Evolutionary conservation across 2,329 filamentous ascomycete species (phyloP).

Genomic region (Aureobasidium subglaciale): DNA sequence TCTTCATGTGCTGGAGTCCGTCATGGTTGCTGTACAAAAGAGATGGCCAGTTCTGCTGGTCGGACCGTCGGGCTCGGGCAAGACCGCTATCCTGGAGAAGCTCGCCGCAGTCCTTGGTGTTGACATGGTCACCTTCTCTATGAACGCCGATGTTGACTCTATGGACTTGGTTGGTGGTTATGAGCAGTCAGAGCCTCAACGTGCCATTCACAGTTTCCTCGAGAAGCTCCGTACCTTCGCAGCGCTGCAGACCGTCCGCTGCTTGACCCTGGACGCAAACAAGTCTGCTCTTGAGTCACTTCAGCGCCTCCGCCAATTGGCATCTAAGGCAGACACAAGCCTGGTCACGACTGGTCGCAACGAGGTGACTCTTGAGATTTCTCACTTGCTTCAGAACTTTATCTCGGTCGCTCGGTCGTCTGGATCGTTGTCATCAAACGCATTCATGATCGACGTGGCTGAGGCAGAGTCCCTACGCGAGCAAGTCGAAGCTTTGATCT

Average conservation of each 20-base stretch:
- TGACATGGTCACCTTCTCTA: conserved; percentile 69
- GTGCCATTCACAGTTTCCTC: conserved; percentile 59
- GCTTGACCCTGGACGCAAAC: not conserved
- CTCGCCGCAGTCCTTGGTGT: conserved; percentile 74
- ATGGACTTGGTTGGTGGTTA: conserved; percentile 97
- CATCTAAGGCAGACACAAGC: conserved; percentile 3
- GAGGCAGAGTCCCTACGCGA: conserved; percentile 33
- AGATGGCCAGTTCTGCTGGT: conserved; percentile 85
- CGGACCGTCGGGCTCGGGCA: conserved; percentile 78
- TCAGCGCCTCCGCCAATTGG: not conserved
- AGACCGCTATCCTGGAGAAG: conserved; percentile 71
- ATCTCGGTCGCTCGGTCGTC: not conserved
- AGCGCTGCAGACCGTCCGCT: not conserved
- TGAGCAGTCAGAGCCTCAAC: conserved; percentile 80
- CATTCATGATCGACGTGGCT: not conserved
- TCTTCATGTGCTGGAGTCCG: conserved; percentile 70
- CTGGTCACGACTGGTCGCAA: conserved; percentile 3
- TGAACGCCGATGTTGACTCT: conserved; percentile 93
- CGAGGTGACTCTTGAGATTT: not conserved
- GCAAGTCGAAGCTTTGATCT: conserved; percentile 45
- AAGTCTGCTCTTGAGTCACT: not conserved
- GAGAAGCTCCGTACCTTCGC: conserved; percentile 35
- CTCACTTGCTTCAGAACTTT: conserved; percentile 13
- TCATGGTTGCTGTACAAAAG: conserved; percentile 80
- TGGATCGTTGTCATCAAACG: not conserved